Conservation (phyloP, 2,329 filamentous ascomycete species). For the Fusarium sp. region DNA sequence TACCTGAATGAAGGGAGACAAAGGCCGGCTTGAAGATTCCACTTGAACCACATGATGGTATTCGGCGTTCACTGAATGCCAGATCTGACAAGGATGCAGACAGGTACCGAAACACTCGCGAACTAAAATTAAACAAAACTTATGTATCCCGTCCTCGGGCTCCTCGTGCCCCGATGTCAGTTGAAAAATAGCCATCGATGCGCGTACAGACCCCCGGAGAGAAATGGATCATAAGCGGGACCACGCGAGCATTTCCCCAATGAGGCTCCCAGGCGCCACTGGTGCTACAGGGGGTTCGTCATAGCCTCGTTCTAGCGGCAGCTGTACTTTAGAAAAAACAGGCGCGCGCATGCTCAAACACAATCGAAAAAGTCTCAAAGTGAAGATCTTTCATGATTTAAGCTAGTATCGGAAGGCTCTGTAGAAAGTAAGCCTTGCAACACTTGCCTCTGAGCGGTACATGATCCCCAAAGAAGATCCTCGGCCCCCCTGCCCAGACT, state of each 20-base stretch:
- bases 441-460: not conserved
- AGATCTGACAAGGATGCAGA: not conserved
- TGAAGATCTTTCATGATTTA: not conserved
- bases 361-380: not conserved
- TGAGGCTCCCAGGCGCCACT: conserved; percentile 22
- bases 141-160: not conserved
- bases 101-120: not conserved
- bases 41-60: not conserved
- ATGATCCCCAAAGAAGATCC: not conserved
- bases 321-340: conserved; percentile 14
- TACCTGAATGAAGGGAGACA: not conserved
- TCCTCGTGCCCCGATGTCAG: not conserved
- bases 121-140: not conserved
- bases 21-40: not conserved
- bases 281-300: conserved; percentile 9
- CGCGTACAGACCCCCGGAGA: not conserved
- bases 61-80: not conserved
- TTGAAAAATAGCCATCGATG: conserved; percentile 6
- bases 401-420: not conserved
- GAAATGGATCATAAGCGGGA: conserved; percentile 3
- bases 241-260: conserved; percentile 46
- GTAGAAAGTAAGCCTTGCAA: not conserved
- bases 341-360: conserved; percentile 37
- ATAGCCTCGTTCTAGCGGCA: conserved; percentile 24
- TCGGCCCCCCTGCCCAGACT: not conserved